phyloP scores from a whole-genome alignment of 2,329 filamentous ascomycete species.

The Epichloe coenophiala region DNA sequence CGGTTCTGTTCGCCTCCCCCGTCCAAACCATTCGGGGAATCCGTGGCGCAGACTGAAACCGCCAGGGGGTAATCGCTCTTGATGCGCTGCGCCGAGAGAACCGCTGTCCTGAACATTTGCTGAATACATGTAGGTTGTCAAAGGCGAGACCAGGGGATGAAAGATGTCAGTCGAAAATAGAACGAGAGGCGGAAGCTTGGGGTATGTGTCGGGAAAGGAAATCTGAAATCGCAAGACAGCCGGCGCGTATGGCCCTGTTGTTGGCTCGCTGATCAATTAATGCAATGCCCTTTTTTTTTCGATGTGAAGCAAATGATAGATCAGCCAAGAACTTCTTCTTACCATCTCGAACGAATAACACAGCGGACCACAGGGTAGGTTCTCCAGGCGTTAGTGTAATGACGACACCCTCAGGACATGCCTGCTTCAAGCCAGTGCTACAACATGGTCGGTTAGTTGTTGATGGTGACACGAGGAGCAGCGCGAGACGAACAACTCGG shows the following conservation, averaged over 20 bases:
- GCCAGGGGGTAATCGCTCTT: conserved; percentile 77
- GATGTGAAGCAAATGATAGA: background rate
- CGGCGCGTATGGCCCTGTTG: conserved; percentile 70
- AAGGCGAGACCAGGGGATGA: conserved; percentile 80
- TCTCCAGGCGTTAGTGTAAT: conserved; percentile 73
- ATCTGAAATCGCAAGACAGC: conserved; percentile 84
- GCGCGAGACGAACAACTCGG: conserved; percentile 57
- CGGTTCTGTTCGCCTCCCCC: conserved; percentile 28
- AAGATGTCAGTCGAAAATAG: conserved; percentile 90
- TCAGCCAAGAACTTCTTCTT: background rate
- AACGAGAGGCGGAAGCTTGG: conserved; percentile 65
- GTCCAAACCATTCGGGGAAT: conserved; percentile 81
- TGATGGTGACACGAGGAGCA: background rate
- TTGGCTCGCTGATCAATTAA: background rate
- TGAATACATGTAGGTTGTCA: conserved; percentile 90
- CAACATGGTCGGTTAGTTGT: background rate
- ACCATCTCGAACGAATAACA: conserved; percentile 86
- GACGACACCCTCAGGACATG: conserved; percentile 76
- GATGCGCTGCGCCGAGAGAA: conserved; percentile 70
- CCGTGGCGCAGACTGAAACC: conserved; percentile 84
- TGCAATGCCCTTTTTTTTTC: no score
- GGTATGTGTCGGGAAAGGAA: conserved; percentile 71
- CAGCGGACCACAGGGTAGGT: conserved; percentile 74
- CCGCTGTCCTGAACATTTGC: conserved; percentile 62
- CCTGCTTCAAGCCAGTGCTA: conserved; percentile 68